Evolutionary conservation across 306 rosid species (phyloP).

Genomic region (Biancaea sappan): DNA sequence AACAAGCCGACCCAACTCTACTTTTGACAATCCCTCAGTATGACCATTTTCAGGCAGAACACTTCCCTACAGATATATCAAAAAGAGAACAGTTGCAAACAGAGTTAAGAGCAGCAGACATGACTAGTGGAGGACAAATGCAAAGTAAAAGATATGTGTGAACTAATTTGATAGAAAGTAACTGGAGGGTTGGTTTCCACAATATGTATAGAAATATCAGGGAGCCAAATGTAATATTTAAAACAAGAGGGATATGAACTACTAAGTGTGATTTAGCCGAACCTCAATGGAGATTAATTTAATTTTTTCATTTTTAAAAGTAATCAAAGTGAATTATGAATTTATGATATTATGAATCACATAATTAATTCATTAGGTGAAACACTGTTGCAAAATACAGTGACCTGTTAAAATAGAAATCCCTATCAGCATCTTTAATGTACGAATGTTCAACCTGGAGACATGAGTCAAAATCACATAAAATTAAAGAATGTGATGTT

Average conservation of each 20-base stretch:
- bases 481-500: neutral
- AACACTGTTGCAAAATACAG: neutral
- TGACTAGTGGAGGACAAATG: constrained; percentile 8
- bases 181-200: no score
- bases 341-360: neutral
- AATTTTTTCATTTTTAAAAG: no score
- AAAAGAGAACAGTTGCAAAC: constrained; percentile 13
- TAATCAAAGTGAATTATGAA: neutral
- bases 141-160: constrained; percentile 14
- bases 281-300: no score
- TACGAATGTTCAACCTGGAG: neutral
- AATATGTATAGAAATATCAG: no score
- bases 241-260: no score
- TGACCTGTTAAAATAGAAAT: neutral
- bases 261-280: no score
- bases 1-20: constrained; percentile 96
- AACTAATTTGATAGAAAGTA: no score
- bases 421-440: neutral
- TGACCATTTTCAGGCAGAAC: constrained; percentile 60
- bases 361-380: neutral
- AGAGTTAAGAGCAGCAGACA: constrained; percentile 19
- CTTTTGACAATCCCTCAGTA: constrained; percentile 80
- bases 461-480: neutral
- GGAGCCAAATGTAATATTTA: no score
- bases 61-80: constrained; percentile 51